Base-by-base conservation (phyloP, 2,329 filamentous ascomycete genomes). In the Fusarium sp. region DNA sequence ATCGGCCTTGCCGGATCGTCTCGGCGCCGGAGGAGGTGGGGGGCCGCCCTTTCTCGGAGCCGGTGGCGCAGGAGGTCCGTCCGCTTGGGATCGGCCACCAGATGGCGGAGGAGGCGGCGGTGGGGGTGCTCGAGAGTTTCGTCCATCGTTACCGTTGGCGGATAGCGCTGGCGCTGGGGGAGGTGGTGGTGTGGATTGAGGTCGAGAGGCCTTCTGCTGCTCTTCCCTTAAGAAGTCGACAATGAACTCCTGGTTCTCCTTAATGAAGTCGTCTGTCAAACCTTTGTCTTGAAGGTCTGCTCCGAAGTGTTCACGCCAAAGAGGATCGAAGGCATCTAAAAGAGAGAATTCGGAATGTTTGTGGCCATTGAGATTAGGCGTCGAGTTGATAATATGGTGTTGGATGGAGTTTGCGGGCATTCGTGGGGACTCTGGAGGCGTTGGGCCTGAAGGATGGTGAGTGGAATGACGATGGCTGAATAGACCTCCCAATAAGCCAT, bases 201-300 rank as follows among this genome's bases (percentile, higher is more conserved):
- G 68, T n/a, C 64, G 68, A 54, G 75, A 70, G 41, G 70, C 52
- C 72, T 80, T 82, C 69, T 80, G 81, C 77, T 87, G 86, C 71
- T 90, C 85, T 62, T 89, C 82, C 69, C 85, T 86, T 65, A 91
- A 79, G 73, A 90, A 91, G 41, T 89, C 85, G 69, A 90, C 85
- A 74, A 91, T 91, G 69, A 91, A 91, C 72, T 90, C 88, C 74
- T 91, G 89, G 74, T 91, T 90, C 40, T 90, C 88, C 69, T 85
- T 86, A 74, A 91, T 91, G 67, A 90, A 88, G 70, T 91, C 88
- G 72, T 91, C 88, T 9, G 86, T 90, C 66, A 91, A 82, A 18
- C 88, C 89, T 80, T 90, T 89, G 47, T 86, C 81, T 60, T 83
- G 87, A 57, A 91, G 80, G 72, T 90, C 88, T 68, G 89, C 87